Conservation (phyloP, 176 grass and related monocot genomes). For the Otatea glauca region DNA sequence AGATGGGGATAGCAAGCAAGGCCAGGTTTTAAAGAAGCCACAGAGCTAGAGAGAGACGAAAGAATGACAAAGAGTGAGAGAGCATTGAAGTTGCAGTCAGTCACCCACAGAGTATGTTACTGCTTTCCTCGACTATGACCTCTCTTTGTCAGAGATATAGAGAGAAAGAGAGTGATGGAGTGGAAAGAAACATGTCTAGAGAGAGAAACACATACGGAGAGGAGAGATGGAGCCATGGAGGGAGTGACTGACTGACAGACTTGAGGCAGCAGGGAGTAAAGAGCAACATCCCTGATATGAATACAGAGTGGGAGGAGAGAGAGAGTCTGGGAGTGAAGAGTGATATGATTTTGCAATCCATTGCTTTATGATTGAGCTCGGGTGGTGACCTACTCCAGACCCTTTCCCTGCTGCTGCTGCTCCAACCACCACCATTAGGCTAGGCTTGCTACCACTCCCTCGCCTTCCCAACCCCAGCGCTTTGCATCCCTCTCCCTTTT, state of each 20-base stretch:
- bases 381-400: not conserved
- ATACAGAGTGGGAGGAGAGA: conserved; percentile 47
- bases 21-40: conserved; percentile 49
- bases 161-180: conserved; percentile 12
- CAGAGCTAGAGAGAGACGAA: conserved; percentile 6
- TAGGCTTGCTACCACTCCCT: not conserved
- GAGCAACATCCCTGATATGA: conserved; percentile 83
- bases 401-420: conserved; percentile 39
- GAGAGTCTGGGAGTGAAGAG: not conserved
- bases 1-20: conserved; percentile 38
- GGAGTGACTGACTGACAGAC: conserved; percentile 38
- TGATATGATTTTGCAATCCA: conserved; percentile 90
- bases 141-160: conserved; percentile 85
- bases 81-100: conserved; percentile 83
- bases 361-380: conserved; percentile 93
- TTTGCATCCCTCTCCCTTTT: not conserved
- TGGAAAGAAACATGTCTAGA: conserved; percentile 27
- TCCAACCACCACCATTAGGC: not conserved
- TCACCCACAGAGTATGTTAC: conserved; percentile 82
- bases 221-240: no score
- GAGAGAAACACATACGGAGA: conserved; percentile 27
- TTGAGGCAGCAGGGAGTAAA: conserved; percentile 43
- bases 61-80: conserved; percentile 42
- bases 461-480: not conserved
- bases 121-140: conserved; percentile 89